phyloP scores from a whole-genome alignment of 2,329 filamentous ascomycete species.

The Mariannaea sp. region DNA sequence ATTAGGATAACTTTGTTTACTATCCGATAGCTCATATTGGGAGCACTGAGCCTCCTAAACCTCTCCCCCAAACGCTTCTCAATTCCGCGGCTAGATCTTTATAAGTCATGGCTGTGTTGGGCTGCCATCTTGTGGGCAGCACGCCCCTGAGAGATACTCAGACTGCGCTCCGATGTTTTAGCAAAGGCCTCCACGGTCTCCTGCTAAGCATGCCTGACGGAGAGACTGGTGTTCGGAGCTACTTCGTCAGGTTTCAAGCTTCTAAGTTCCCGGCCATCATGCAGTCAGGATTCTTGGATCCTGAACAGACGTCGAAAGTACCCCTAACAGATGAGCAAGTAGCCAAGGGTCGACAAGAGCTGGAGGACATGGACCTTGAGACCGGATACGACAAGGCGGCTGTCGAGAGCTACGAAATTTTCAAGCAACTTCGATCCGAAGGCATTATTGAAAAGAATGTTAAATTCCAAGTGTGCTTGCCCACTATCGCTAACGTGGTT shows the following conservation, averaged over 20 bases:
- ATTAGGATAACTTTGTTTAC: too few species aligned
- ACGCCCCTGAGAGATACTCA: not conserved
- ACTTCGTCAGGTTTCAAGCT: constrained; percentile 6
- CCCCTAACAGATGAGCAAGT: not conserved
- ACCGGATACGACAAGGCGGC: constrained; percentile 5
- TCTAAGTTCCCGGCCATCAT: not conserved
- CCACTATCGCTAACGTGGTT: constrained; percentile 11
- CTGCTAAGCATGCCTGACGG: constrained; percentile 7
- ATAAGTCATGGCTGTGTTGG: constrained; percentile 5
- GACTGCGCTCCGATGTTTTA: constrained; percentile 1
- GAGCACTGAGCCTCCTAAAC: too few species aligned
- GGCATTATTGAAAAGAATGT: constrained; percentile 2
- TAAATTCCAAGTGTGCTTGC: constrained; percentile 11
- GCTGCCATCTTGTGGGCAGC: constrained; percentile 10
- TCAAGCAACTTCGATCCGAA: not conserved
- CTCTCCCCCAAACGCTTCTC: too few species aligned
- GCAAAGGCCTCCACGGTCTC: not conserved
- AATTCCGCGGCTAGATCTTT: too few species aligned
- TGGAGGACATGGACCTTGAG: constrained; percentile 2
- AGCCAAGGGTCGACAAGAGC: not conserved
- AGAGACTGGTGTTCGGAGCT: constrained; percentile 2
- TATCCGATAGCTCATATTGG: too few species aligned
- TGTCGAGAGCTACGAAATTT: constrained; percentile 1
- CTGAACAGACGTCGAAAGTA: not conserved
- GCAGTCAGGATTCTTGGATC: not conserved